Conservation (phyloP, 2,329 filamentous ascomycete genomes). For the Diplodia sapinea region DNA sequence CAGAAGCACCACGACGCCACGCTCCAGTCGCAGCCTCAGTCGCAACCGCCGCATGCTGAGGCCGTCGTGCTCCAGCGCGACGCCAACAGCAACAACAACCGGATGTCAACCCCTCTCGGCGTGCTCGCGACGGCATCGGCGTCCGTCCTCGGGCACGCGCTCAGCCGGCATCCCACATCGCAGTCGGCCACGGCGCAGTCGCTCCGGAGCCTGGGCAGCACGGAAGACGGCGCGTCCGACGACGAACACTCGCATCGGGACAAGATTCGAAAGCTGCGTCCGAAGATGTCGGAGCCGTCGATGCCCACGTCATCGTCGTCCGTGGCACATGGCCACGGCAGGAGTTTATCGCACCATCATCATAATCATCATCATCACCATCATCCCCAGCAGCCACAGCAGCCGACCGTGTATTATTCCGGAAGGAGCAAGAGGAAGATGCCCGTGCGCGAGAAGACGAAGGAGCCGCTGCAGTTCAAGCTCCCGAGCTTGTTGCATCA, state of each 20-base stretch:
- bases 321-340: constrained; percentile 28
- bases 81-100: not conserved
- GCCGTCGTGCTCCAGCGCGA: not conserved
- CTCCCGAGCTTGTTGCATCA: constrained; percentile 39
- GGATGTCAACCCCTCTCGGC: constrained; percentile 23
- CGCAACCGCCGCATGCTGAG: not conserved
- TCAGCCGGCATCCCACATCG: constrained; percentile 12
- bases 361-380: not conserved
- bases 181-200: constrained; percentile 24
- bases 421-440: constrained; percentile 52
- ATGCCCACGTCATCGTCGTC: constrained; percentile 37
- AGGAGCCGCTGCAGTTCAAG: constrained; percentile 49
- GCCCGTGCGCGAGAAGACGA: constrained; percentile 46
- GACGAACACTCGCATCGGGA: constrained; percentile 48
- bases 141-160: constrained; percentile 23
- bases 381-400: not conserved
- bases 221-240: constrained; percentile 32
- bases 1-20: constrained; percentile 6
- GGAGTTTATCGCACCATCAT: constrained; percentile 6
- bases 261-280: constrained; percentile 49
- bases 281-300: constrained; percentile 44
- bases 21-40: too few relatives aligned
- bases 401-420: constrained; percentile 47
- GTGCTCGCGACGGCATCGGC: constrained; percentile 28
- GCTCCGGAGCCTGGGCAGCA: constrained; percentile 46